Evolutionary conservation across 495 filamentous ascomycete species (phyloP), one percentile per base, ranked within the genome.

Genomic region (Penicillium turbatum): DNA sequence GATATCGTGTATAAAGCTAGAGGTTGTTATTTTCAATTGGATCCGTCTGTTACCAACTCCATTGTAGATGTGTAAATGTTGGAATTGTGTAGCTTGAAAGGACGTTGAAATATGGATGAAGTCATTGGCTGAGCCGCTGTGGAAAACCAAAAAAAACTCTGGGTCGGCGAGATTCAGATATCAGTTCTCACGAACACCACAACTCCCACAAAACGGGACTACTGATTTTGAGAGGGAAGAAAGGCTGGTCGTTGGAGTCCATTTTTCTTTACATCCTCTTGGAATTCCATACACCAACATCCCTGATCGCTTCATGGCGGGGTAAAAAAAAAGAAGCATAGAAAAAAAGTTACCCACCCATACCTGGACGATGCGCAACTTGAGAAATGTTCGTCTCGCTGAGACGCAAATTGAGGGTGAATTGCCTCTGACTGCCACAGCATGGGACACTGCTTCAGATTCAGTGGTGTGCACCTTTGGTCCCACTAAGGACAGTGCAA

Each of bases 401-500:
- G 75, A 72, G 80, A 78, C 80, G 68, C 69, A 71, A 60, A 71
- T 73, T 65, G 76, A 70, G 65, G 72, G 74, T 42, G 76, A 78
- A 29, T 71, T 81, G 34, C 76, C 77, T 57, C 72, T 92, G 56
- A 86, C 86, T 49, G 83, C 90, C 7, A 74, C 82, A 31, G 82
- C 87, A 60, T 95, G 89, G 89, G 89, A 92, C 68, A 80, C 79
- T 40, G 73, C 82, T 35, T 81, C 79, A 48, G 86, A 90, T 63
- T 82, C 83, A 50, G 60, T 90, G 30, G 72, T 95, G 51, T 87
- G 85, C 68, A 82, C 88, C 51, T 83, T 86, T 71, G 89, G 89
- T 17, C 89, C 89, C 56, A 83, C 82, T 6, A 68, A 79, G 55
- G 68, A 72, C 38, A 77, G 81, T 67, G 62, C 79, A 49, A 70